Base-by-base conservation (phyloP, 1,139 yeast genomes). In the Hemisphaericaspora xylofermentans region DNA sequence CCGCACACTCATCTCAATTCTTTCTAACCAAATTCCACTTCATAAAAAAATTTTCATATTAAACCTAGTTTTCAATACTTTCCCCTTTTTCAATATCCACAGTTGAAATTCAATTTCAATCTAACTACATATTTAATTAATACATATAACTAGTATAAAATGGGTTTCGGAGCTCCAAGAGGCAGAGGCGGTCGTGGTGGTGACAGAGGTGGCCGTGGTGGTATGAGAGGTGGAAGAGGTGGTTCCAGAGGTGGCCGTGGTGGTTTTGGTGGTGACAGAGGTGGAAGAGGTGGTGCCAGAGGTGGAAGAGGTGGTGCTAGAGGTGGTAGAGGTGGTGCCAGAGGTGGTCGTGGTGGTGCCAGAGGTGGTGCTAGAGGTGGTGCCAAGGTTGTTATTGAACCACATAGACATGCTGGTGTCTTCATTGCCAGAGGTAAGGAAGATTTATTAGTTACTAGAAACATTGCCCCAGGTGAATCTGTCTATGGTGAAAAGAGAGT, bases 361-460 rank as follows among this genome's bases (percentile, higher is more conserved):
- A 61, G 82, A 52, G 91, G 91, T 54, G 87, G 87, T 65, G 86
- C 86, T 52, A 60, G 74, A 53, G 87, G 85, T 54, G 98, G 98
- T 66, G 87, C 95, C 60, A 87, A 88, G 73, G 98, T 91, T 54
- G 89, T 93, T 60, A 86, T 93, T 57, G 98, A 93, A 75, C 97
- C 98, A 56, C 98, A 93, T 73, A 86, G 96, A 76, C 98, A 91
- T 66, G 95, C 93, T 41, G 93, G 93, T 82, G 96, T 93, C 54
- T 93, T 83, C 82, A 89, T 93, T 71, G 98, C 98, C 66, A 89
- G 98, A 77, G 98, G 98, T 68, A 93, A 93, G 75, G 98, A 93
- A 77, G 98, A 94, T 80, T 80, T 93, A 66, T 79, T 93, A 61
- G 96, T 94, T 52, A 93, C 98, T 61, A 93, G 85, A 76, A 93